A percentile compares a stretch with the other conserved stretches of the same genome.
Evolutionary conservation across 805 yeast species (phyloP).

Genomic region (Candida boleticola): DNA sequence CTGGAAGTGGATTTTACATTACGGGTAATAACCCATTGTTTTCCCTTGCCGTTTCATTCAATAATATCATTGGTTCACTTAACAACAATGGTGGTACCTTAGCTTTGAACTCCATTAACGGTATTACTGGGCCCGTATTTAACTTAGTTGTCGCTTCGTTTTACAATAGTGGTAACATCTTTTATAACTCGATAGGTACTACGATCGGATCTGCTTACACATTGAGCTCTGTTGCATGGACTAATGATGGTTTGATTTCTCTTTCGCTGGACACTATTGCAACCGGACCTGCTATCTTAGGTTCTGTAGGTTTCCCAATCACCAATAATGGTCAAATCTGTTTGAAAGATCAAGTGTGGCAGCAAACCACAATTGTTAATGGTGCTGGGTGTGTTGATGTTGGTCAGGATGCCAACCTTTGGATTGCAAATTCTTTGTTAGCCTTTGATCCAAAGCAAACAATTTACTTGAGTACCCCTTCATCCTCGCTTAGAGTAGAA

Average conservation of each 20-base stretch:
- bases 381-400: constrained; percentile 30
- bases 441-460: constrained; percentile 12
- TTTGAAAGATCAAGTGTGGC: constrained; percentile 19
- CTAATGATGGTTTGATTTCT: constrained; percentile 14
- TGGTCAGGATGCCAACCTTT: constrained; percentile 11
- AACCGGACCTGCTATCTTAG: constrained; percentile 10
- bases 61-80: constrained; percentile 8
- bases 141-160: constrained; percentile 15
- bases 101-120: constrained; percentile 19
- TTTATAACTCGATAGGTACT: neutral
- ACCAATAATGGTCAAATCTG: constrained; percentile 24
- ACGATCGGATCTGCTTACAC: neutral
- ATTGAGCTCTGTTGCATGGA: constrained; percentile 13
- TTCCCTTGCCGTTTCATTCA: constrained; percentile 16
- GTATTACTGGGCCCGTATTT: constrained; percentile 17
- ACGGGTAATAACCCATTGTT: constrained; percentile 14
- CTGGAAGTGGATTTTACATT: constrained; percentile 22
- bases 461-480: constrained; percentile 8
- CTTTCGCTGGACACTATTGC: constrained; percentile 10
- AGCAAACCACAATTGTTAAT: constrained; percentile 18
- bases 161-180: constrained; percentile 19
- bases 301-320: constrained; percentile 10
- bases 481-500: constrained; percentile 12
- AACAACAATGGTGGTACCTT: constrained; percentile 17
- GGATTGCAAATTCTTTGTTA: constrained; percentile 12